Evolutionary conservation across 2,329 filamentous ascomycete species (phyloP).

Genomic region (Botrytis aclada): DNA sequence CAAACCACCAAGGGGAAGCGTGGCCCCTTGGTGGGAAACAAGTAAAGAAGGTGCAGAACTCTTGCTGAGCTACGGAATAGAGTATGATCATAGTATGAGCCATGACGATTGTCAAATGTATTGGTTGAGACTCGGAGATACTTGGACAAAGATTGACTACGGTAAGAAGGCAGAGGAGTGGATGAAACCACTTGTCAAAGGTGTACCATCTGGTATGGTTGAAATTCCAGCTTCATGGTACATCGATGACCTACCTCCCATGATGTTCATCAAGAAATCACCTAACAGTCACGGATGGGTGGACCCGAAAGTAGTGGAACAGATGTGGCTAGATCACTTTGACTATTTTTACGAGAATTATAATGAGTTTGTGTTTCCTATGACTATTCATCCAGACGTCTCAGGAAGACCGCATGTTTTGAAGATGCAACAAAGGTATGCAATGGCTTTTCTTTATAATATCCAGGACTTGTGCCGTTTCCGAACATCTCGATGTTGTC

Average conservation of each 20-base stretch:
- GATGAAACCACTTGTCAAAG: constrained; percentile 64
- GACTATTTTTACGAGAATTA: constrained; percentile 75
- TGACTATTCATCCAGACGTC: constrained; percentile 74
- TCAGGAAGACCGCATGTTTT: constrained; percentile 69
- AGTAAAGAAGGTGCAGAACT: constrained; percentile 65
- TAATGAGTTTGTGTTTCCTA: constrained; percentile 73
- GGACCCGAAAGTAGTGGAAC: constrained; percentile 49
- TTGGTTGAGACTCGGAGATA: constrained; percentile 60
- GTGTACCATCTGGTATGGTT: constrained; percentile 59
- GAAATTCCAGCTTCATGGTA: constrained; percentile 64
- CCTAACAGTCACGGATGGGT: constrained; percentile 61
- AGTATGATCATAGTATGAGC: constrained; percentile 66
- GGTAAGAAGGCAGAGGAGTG: constrained; percentile 57
- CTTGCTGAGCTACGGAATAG: constrained; percentile 63
- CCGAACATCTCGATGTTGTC: constrained; percentile 37
- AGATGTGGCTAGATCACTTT: constrained; percentile 51
- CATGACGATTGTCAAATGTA: constrained; percentile 65
- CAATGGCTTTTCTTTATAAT: constrained; percentile 52
- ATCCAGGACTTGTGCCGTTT: constrained; percentile 54
- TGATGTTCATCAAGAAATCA: constrained; percentile 70
- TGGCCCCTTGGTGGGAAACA: constrained; percentile 75
- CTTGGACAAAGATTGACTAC: constrained; percentile 68
- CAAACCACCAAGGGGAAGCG: constrained; percentile 68
- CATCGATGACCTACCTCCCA: constrained; percentile 61
- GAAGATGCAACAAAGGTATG: constrained; percentile 67